Evolutionary conservation across 225 moss, liverwort and hornwort species (phyloP).

Genomic region (Climacium dendroides): DNA sequence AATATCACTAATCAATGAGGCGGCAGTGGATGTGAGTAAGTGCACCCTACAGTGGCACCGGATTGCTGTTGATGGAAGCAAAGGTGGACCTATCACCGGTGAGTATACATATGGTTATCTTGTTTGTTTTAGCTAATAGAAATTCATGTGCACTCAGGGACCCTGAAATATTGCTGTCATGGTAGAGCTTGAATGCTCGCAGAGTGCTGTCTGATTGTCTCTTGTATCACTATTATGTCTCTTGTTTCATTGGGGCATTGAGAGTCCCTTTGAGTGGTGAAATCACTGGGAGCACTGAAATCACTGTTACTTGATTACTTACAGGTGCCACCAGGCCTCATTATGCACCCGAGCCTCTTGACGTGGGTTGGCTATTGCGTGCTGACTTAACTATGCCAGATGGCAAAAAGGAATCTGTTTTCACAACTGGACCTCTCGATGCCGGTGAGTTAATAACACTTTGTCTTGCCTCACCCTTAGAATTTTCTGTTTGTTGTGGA

Average conservation of each 20-base stretch:
- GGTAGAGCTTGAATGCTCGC: background rate
- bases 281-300: background rate
- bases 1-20: constrained; percentile 38
- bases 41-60: constrained; percentile 85
- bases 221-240: background rate
- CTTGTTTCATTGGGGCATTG: background rate
- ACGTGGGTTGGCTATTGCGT: constrained; percentile 71
- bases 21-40: constrained; percentile 41
- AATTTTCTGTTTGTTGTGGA: background rate
- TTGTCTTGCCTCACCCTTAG: background rate
- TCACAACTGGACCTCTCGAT: constrained; percentile 65
- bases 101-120: background rate
- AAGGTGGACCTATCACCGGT: constrained; percentile 71
- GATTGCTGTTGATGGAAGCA: constrained; percentile 57
- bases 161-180: background rate
- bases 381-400: constrained; percentile 53
- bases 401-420: constrained; percentile 57
- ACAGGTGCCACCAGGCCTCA: constrained; percentile 86
- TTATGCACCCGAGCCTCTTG: constrained; percentile 92
- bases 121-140: background rate
- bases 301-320: background rate
- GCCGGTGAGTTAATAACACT: constrained; percentile 22
- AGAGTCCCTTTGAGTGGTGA: background rate
- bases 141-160: background rate
- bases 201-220: background rate